Evolutionary conservation across 139 green algal genomes (phyloP).

Genomic region (Tetraselmis chui): DNA sequence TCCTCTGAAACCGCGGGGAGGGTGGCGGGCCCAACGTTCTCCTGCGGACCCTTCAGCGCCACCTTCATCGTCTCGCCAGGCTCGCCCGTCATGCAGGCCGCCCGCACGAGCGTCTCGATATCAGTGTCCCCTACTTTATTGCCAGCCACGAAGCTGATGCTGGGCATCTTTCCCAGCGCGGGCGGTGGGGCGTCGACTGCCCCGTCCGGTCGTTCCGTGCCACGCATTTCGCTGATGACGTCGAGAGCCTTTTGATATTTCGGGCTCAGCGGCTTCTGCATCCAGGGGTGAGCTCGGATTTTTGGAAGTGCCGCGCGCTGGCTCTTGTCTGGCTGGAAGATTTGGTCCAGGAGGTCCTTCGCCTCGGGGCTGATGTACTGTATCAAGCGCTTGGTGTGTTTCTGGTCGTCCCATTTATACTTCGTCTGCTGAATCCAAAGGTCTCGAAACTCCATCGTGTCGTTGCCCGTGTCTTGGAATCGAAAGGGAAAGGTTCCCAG

Average conservation of each 20-base stretch:
- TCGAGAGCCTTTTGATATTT: not conserved
- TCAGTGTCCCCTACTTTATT: not conserved
- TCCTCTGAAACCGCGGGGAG: not conserved
- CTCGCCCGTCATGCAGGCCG: not conserved
- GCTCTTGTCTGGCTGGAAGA: not conserved
- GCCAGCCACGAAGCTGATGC: not conserved
- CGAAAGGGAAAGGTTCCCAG: constrained; percentile 22
- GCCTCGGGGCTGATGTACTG: not conserved
- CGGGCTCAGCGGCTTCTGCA: not conserved
- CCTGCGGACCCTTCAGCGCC: not conserved
- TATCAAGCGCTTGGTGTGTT: not conserved
- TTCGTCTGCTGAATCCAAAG: not conserved
- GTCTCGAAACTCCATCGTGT: constrained; percentile 3
- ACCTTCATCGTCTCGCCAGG: not conserved
- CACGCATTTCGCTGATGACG: not conserved
- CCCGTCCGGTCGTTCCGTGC: too few species aligned
- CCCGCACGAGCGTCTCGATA: not conserved
- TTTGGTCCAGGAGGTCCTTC: not conserved
- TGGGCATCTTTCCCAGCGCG: not conserved
- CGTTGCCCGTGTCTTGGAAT: constrained; percentile 15
- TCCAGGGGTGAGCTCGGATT: not conserved
- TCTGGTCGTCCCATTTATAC: not conserved
- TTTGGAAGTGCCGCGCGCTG: not conserved
- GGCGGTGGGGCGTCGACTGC: not conserved
- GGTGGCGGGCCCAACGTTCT: not conserved